Percentiles rank a stretch among this genome's conserved stretches.
Evolutionary conservation across 805 yeast genomes (phyloP).

Genomic region (Komagataella pastoris): DNA sequence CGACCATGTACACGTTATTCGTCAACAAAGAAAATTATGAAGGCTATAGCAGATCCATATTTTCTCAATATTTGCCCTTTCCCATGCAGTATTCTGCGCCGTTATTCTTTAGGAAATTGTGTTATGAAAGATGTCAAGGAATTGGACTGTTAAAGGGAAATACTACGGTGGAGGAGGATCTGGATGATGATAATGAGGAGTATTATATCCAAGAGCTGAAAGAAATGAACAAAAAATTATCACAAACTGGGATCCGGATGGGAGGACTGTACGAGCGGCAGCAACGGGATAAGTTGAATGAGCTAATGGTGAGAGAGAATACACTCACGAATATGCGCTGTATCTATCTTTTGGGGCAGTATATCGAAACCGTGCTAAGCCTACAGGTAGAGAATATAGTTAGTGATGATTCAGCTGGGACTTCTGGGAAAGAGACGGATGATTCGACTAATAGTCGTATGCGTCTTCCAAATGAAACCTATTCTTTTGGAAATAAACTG

Average conservation of each 20-base stretch:
- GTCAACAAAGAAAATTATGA: slow-evolving; percentile 47
- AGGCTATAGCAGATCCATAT: slow-evolving; percentile 39
- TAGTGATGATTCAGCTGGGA: not conserved
- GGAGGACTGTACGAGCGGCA: slow-evolving; percentile 14
- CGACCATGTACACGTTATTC: slow-evolving; percentile 45
- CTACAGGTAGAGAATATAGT: not conserved
- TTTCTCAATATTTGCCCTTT: slow-evolving; percentile 43
- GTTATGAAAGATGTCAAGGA: slow-evolving; percentile 16
- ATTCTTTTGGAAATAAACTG: slow-evolving; percentile 9
- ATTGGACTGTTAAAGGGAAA: slow-evolving; percentile 20
- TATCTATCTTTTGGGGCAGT: slow-evolving; percentile 6
- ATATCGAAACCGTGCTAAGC: not conserved
- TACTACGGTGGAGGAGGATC: slow-evolving; percentile 8
- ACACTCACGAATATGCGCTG: slow-evolving; percentile 17
- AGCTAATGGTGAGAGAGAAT: slow-evolving; percentile 12
- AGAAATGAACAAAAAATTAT: slow-evolving; percentile 11
- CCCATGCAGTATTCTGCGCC: slow-evolving; percentile 71
- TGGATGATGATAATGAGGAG: slow-evolving; percentile 10
- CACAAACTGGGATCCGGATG: slow-evolving; percentile 13
- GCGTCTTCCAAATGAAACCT: not conserved
- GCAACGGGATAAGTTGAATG: slow-evolving; percentile 10
- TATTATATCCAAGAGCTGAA: slow-evolving; percentile 11
- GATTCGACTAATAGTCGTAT: not conserved
- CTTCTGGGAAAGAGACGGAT: not conserved
- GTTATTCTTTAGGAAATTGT: slow-evolving; percentile 22